Conservation (phyloP, 352 stramenopile species). For the Lagenidium giganteum region DNA sequence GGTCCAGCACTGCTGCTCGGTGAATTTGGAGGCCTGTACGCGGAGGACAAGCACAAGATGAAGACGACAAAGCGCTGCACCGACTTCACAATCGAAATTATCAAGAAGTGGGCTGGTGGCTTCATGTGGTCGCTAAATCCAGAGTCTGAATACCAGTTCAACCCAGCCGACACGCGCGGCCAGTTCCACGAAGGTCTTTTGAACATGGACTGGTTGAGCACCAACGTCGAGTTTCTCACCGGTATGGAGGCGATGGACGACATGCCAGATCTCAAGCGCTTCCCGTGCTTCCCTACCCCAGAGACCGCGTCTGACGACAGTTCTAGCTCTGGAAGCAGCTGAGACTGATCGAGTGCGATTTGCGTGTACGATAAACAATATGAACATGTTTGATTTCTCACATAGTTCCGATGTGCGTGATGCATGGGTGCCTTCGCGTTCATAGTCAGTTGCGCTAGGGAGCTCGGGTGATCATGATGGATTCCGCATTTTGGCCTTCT, state of each 20-base stretch:
- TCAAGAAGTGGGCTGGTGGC: slow-evolving; percentile 46
- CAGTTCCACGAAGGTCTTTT: slow-evolving; percentile 47
- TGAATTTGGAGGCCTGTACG: slow-evolving; percentile 67
- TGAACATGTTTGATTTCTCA: too few species aligned
- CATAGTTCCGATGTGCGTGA: too few species aligned
- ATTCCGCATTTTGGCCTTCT: too few species aligned
- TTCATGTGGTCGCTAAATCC: slow-evolving; percentile 77
- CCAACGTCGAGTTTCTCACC: slow-evolving; percentile 36
- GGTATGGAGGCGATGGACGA: slow-evolving; percentile 44
- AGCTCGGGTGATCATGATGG: too few species aligned
- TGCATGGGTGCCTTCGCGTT: too few species aligned
- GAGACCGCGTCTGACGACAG: not conserved
- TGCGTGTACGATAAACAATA: too few species aligned
- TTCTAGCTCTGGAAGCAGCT: not conserved
- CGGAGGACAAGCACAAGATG: slow-evolving; percentile 38
- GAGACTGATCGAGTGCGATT: not conserved
- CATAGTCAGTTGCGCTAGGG: too few species aligned
- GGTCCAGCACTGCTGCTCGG: slow-evolving; percentile 49
- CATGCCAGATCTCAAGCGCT: slow-evolving; percentile 33
- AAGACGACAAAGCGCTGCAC: slow-evolving; percentile 58
- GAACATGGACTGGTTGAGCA: slow-evolving; percentile 48
- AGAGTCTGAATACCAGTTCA: slow-evolving; percentile 64
- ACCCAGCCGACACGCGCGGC: slow-evolving; percentile 30
- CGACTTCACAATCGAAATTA: slow-evolving; percentile 55
- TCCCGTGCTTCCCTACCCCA: slow-evolving; percentile 41